Base-by-base conservation (phyloP, 495 filamentous ascomycete genomes). In the Amphirosellinia nigrospora region DNA sequence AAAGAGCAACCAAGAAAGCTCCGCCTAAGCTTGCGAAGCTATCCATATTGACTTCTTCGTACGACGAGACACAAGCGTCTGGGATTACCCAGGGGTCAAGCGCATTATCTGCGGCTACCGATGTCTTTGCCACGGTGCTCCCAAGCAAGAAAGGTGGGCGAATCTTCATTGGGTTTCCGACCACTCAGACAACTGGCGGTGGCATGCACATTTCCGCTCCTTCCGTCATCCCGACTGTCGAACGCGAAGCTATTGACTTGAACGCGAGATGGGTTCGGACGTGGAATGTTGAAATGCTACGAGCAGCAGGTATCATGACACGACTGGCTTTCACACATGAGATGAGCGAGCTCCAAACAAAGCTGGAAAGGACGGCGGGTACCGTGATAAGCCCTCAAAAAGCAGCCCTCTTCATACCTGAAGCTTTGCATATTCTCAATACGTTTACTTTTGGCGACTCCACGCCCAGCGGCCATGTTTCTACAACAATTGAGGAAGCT, bases 191-290 rank as follows among this genome's bases (percentile, higher is more conserved):
- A 1, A 99, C 96, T 3, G 94, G 94, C 32, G 89, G 94, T 15
- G 92, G 94, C 39, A 92, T 94, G 73, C 96, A 99, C 80, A 91
- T 99, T n/a, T 97, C 94, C n/a, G 96, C 96, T 1, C 94, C 94
- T 8, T 97, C 95, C 19, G 90, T 98, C 46, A 98, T 99, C 71
- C 96, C 96, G 3, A 99, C 96, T 0, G 96, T 98, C n/a, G 96
- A 99, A 82, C 89, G 96, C 66, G 96, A 99, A 79, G 94, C 91
- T 61, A 97, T 98, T 53, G 96, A 99, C 76, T 85, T 99, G 63
- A 98, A 98, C 80, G 96, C 96, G 52, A 90, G 94, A 58, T 94
- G 91, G 82, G 94, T 99, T 26, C 90, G 92, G 50, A 92, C 89
- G 38, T 99, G 96, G 96, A 99, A 99, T 77, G 81, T 90, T n/a